These are phyloP conservation scores for Medicago ruthenica DNA, from an alignment of 306 rosid genomes.

Conservation along the genomic window DNA sequence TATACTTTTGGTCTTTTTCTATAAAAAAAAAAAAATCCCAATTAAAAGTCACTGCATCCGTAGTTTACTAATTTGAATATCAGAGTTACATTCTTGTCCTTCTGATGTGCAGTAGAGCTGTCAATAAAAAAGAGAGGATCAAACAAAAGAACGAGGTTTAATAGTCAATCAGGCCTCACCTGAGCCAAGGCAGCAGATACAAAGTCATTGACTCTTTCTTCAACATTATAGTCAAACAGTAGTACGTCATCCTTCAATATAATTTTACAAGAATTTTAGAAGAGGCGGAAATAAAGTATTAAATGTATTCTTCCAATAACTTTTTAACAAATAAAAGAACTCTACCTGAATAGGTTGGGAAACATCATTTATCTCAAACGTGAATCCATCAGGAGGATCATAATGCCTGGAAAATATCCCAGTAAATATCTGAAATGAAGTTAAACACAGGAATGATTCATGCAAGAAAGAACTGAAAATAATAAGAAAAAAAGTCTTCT, in stretches of 20 bases:
- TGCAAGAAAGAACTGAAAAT: conserved; percentile 8
- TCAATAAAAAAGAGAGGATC: conserved; percentile 25
- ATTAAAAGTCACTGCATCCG: conserved; percentile 25
- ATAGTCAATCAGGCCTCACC: conserved; percentile 52
- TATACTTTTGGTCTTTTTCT: not conserved
- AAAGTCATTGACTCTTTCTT: conserved; percentile 57
- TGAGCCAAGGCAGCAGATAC: conserved; percentile 65
- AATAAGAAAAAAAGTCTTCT: not conserved
- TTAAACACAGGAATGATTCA: conserved; percentile 30
- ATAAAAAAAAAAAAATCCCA: conserved; percentile 23
- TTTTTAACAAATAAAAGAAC: conserved; percentile 23
- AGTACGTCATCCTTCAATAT: conserved; percentile 59
- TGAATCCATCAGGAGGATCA: conserved; percentile 90
- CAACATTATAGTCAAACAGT: conserved; percentile 60
- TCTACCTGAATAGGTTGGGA: conserved; percentile 69
- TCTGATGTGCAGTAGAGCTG: conserved; percentile 24
- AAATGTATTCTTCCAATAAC: not conserved
- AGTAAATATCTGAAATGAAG: conserved; percentile 70
- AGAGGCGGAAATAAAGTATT: conserved; percentile 29
- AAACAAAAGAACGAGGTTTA: conserved; percentile 38
- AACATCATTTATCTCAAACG: conserved; percentile 80
- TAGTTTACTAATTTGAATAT: conserved; percentile 14
- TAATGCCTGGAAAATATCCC: conserved; percentile 83
- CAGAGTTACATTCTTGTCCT: conserved; percentile 26
- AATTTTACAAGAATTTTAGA: conserved; percentile 34